A percentile compares a stretch with the other conserved stretches of the same genome.
Conservation (phyloP, 176 grass and related monocot species). For the Oryza australiensis region DNA sequence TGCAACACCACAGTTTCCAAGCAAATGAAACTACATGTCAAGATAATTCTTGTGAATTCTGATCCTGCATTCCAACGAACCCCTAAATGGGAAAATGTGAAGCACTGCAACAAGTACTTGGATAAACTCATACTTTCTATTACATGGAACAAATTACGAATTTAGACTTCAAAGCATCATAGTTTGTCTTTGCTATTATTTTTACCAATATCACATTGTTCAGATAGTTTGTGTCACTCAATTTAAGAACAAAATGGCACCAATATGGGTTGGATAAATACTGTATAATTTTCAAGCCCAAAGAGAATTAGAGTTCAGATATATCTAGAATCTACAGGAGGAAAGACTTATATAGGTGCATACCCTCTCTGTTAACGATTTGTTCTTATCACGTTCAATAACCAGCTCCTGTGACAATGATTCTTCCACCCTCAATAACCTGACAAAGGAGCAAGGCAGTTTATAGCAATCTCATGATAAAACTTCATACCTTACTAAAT, state of each 20-base stretch:
- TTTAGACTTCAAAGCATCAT: background rate
- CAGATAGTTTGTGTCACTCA: conserved; percentile 1
- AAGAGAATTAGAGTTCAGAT: conserved; percentile 9
- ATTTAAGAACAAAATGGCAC: background rate
- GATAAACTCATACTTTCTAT: background rate
- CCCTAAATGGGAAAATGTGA: background rate
- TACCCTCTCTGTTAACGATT: conserved; percentile 79
- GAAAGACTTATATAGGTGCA: conserved; percentile 6
- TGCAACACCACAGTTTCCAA: background rate
- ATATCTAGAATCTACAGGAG: conserved; percentile 15
- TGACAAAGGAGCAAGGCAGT: conserved; percentile 35
- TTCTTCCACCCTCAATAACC: conserved; percentile 61
- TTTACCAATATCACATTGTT: background rate
- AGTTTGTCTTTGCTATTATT: background rate
- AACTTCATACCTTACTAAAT: conserved; percentile 10
- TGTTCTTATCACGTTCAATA: conserved; percentile 65
- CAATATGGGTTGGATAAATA: background rate
- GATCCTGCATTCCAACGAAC: too few relatives aligned
- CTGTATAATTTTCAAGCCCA: conserved; percentile 2
- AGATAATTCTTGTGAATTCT: background rate
- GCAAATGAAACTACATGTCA: background rate
- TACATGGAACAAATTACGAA: conserved; percentile 7
- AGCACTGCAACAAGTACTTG: background rate
- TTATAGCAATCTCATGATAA: conserved; percentile 3
- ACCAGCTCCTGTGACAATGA: conserved; percentile 62